Percentiles rank a stretch among this genome's conserved stretches.
phyloP scores from a whole-genome alignment of 805 yeast genomes.

The Candida suzukii region DNA sequence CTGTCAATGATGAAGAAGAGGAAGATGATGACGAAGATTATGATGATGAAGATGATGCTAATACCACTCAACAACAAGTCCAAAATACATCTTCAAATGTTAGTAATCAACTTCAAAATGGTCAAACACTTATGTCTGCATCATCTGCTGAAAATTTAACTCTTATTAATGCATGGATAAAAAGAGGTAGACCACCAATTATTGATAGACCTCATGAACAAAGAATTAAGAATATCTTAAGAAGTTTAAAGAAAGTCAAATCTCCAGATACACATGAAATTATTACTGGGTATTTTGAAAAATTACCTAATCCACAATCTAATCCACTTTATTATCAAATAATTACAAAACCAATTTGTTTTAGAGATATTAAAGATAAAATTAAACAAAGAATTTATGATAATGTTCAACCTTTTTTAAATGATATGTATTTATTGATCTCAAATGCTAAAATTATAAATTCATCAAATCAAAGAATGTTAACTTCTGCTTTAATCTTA shows the following conservation, averaged over 20 bases:
- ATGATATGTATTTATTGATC: conserved; percentile 70
- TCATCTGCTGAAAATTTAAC: conserved; percentile 13
- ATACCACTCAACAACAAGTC: not conserved
- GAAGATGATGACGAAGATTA: conserved; percentile 8
- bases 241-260: conserved; percentile 69
- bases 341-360: conserved; percentile 54
- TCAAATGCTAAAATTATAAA: conserved; percentile 64
- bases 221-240: conserved; percentile 79
- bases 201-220: conserved; percentile 90
- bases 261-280: conserved; percentile 40
- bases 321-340: conserved; percentile 48
- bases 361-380: conserved; percentile 70
- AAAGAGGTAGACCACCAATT: conserved; percentile 87
- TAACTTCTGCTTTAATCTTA: conserved; percentile 54
- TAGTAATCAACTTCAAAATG: not conserved
- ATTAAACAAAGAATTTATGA: conserved; percentile 80
- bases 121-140: too few species aligned
- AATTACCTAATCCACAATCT: conserved; percentile 62
- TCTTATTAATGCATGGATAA: conserved; percentile 35
- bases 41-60: conserved; percentile 13
- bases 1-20: conserved; percentile 7
- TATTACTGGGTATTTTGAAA: conserved; percentile 64
- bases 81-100: not conserved
- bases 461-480: conserved; percentile 48
- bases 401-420: conserved; percentile 67